These are phyloP conservation scores for Epichloe aotearoae DNA, from an alignment of 2,329 filamentous ascomycete species.

Conservation along the genomic window DNA sequence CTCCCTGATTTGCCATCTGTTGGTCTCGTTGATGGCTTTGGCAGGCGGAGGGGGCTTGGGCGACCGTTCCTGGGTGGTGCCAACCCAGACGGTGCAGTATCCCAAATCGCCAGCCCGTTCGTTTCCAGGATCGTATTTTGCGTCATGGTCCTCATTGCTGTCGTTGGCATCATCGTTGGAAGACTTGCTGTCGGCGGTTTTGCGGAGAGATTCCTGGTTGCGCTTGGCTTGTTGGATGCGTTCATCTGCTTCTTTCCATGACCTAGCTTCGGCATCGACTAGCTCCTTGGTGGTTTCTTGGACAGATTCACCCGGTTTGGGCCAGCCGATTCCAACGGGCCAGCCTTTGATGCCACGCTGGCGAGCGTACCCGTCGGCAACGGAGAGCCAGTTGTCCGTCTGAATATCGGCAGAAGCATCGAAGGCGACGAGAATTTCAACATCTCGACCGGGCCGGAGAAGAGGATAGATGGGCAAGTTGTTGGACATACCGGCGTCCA, in stretches of 20 bases:
- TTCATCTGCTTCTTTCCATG: slow-evolving; percentile 43
- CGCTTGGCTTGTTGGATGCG: slow-evolving; percentile 49
- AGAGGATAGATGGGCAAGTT: slow-evolving; percentile 94
- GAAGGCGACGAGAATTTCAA: slow-evolving; percentile 86
- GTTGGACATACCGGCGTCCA: slow-evolving; percentile 98
- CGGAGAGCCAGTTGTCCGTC: slow-evolving; percentile 91
- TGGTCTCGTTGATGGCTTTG: slow-evolving; percentile 46
- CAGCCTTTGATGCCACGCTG: slow-evolving; percentile 88
- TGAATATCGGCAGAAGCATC: slow-evolving; percentile 89
- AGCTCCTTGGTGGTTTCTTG: slow-evolving; percentile 52
- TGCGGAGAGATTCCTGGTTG: slow-evolving; percentile 24
- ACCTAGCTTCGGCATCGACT: slow-evolving; percentile 48
- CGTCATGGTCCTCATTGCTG: slow-evolving; percentile 15
- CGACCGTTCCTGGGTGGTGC: slow-evolving; percentile 61
- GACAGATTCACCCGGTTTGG: slow-evolving; percentile 44
- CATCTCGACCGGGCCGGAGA: slow-evolving; percentile 71
- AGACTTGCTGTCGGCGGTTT: slow-evolving; percentile 10
- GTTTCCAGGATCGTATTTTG: slow-evolving; percentile 28
- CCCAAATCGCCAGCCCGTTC: slow-evolving; percentile 51
- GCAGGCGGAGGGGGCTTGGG: slow-evolving; percentile 37
- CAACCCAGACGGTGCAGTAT: slow-evolving; percentile 94
- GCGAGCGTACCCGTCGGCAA: slow-evolving; percentile 82
- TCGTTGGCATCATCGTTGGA: slow-evolving; percentile 10
- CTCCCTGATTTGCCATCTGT: slow-evolving; percentile 52
- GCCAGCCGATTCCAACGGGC: slow-evolving; percentile 94